Conservation (phyloP, 2,329 filamentous ascomycete genomes). For the Fusarium drepaniforme region DNA sequence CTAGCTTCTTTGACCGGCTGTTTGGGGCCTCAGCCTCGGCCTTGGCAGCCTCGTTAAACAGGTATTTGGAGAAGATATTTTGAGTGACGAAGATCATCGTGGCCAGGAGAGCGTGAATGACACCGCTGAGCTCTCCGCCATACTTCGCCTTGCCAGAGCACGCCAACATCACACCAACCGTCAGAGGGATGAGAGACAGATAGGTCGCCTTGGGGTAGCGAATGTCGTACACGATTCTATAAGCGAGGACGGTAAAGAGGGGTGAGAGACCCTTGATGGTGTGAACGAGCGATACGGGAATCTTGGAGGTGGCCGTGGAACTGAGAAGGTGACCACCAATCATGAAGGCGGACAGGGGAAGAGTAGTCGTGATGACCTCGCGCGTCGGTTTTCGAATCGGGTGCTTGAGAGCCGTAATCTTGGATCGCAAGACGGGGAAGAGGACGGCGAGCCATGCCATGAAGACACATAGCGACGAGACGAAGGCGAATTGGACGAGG, state of each 20-base stretch:
- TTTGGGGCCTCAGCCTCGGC: constrained; percentile 81
- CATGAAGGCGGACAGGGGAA: constrained; percentile 94
- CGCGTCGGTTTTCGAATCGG: constrained; percentile 84
- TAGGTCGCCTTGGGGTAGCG: constrained; percentile 90
- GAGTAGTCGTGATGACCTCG: constrained; percentile 86
- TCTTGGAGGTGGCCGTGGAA: constrained; percentile 92
- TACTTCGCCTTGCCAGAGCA: constrained; percentile 87
- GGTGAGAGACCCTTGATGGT: constrained; percentile 98
- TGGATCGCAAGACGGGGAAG: constrained; percentile 77
- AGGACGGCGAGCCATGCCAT: constrained; percentile 80
- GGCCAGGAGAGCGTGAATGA: constrained; percentile 88
- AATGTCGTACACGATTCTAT: constrained; percentile 89
- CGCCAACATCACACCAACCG: constrained; percentile 93
- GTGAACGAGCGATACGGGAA: constrained; percentile 96
- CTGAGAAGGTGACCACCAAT: constrained; percentile 94
- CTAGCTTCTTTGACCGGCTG: constrained; percentile 80
- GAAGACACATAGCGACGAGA: constrained; percentile 87
- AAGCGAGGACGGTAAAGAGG: constrained; percentile 93
- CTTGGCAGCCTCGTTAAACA: constrained; percentile 94
- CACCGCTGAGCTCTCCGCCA: constrained; percentile 89
- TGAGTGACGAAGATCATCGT: constrained; percentile 96
- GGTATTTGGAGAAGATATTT: constrained; percentile 97
- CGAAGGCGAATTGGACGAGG: constrained; percentile 92
- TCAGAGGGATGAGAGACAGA: constrained; percentile 89
- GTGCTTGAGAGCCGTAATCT: constrained; percentile 83